Conservation (phyloP, 2,329 filamentous ascomycete species). For the Pseudogymnoascus sp. region DNA sequence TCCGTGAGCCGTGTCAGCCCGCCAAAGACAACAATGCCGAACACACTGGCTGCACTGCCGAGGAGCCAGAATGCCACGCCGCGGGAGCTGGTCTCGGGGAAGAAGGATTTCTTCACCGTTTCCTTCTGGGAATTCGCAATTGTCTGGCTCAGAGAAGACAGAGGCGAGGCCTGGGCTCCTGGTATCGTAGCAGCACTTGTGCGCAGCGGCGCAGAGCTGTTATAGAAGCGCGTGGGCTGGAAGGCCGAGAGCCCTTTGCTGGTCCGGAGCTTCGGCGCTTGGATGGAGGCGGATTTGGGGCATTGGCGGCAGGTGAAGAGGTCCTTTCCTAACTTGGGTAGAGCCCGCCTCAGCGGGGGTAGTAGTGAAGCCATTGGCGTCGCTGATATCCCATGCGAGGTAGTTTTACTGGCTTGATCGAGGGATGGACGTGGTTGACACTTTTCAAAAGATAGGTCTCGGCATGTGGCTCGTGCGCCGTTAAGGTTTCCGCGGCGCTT, state of each 20-base stretch:
- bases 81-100: slow-evolving; percentile 57
- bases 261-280: neutral
- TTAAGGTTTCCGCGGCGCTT: slow-evolving; percentile 8
- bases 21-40: slow-evolving; percentile 93
- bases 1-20: slow-evolving; percentile 90
- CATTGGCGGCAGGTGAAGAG: slow-evolving; percentile 29
- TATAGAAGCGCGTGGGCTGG: slow-evolving; percentile 23
- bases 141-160: slow-evolving; percentile 20
- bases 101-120: slow-evolving; percentile 19
- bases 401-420: slow-evolving; percentile 1
- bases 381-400: slow-evolving; percentile 1
- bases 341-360: slow-evolving; percentile 23
- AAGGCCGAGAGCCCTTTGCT: neutral
- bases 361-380: slow-evolving; percentile 27
- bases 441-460: neutral
- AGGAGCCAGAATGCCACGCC: slow-evolving; percentile 86
- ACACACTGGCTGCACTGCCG: slow-evolving; percentile 84
- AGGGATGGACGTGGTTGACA: neutral
- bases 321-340: slow-evolving; percentile 22
- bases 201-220: slow-evolving; percentile 21
- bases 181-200: slow-evolving; percentile 10
- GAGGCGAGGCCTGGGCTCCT: slow-evolving; percentile 16
- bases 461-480: neutral
- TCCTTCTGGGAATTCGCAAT: slow-evolving; percentile 16
- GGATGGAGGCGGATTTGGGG: slow-evolving; percentile 11